Evolutionary conservation across 2,329 filamentous ascomycete species (phyloP).

Genomic region (Thelonectria olida): DNA sequence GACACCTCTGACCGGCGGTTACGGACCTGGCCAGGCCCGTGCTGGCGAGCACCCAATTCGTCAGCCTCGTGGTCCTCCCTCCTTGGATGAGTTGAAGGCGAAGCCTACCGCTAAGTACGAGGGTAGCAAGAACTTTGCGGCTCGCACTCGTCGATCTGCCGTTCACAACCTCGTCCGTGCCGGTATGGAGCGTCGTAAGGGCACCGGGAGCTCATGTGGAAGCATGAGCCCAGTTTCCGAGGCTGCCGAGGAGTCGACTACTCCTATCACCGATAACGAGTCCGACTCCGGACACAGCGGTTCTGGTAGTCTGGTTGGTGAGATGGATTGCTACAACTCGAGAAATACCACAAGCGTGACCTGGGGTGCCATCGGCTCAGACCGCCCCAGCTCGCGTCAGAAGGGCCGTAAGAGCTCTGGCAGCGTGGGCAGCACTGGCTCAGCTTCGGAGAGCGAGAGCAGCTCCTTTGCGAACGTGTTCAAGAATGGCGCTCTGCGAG

Average conservation of each 20-base stretch:
- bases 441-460: slow-evolving; percentile 57
- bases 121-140: slow-evolving; percentile 96
- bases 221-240: slow-evolving; percentile 93
- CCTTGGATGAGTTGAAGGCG: slow-evolving; percentile 87
- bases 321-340: slow-evolving; percentile 75
- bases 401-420: slow-evolving; percentile 71
- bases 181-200: slow-evolving; percentile 84
- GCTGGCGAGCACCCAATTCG: slow-evolving; percentile 94
- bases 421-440: slow-evolving; percentile 69
- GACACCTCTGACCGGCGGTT: slow-evolving; percentile 83
- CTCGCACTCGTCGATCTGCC: slow-evolving; percentile 90
- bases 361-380: slow-evolving; percentile 85
- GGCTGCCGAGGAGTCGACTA: slow-evolving; percentile 72
- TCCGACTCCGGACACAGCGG: slow-evolving; percentile 76
- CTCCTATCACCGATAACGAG: slow-evolving; percentile 77
- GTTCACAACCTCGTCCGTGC: slow-evolving; percentile 92
- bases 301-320: slow-evolving; percentile 83
- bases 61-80: slow-evolving; percentile 91
- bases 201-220: slow-evolving; percentile 75
- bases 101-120: slow-evolving; percentile 94
- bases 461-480: slow-evolving; percentile 74
- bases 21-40: slow-evolving; percentile 91
- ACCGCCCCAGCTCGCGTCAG: slow-evolving; percentile 78
- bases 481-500: slow-evolving; percentile 65
- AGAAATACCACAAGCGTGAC: slow-evolving; percentile 78